Evolutionary conservation across 2,329 filamentous ascomycete species (phyloP).

Genomic region (Claviceps digitariae): DNA sequence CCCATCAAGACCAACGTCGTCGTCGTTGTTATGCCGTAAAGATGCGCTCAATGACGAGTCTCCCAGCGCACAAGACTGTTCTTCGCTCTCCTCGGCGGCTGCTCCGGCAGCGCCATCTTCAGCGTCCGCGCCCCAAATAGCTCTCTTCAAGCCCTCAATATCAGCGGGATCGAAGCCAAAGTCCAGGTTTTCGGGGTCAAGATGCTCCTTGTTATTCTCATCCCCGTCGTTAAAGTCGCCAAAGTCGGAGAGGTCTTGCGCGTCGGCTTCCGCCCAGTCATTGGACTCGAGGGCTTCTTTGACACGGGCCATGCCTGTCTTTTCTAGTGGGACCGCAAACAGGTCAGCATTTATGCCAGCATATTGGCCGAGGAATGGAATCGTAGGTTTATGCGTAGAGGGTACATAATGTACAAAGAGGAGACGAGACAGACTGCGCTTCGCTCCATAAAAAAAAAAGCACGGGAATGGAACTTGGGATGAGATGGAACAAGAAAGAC

Average conservation of each 20-base stretch:
- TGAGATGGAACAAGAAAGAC: too few relatives aligned
- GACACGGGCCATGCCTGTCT: conserved; percentile 42
- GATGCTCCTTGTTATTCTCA: conserved; percentile 15
- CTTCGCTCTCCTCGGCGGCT: neutral
- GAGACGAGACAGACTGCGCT: too few relatives aligned
- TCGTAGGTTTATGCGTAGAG: too few relatives aligned
- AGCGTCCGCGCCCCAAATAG: conserved; percentile 33
- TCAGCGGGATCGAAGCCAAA: conserved; percentile 40
- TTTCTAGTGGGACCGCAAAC: conserved; percentile 34
- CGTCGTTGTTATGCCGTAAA: neutral
- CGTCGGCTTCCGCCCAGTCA: conserved; percentile 39
- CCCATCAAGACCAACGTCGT: neutral
- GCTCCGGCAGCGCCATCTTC: conserved; percentile 7
- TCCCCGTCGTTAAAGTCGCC: conserved; percentile 18
- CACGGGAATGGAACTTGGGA: too few relatives aligned
- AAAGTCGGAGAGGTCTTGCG: conserved; percentile 15
- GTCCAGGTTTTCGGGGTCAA: conserved; percentile 34
- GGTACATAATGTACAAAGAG: too few relatives aligned
- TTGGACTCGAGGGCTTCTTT: conserved; percentile 51
- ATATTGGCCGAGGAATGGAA: too few relatives aligned
- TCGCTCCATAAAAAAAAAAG: too few relatives aligned
- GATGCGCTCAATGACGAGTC: neutral
- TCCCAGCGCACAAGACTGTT: conserved; percentile 8
- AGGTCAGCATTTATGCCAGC: too few relatives aligned
- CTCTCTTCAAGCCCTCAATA: conserved; percentile 36